Conservation (phyloP, 176 grass and related monocot species). For the barley (Hordeum vulgare) region DNA sequence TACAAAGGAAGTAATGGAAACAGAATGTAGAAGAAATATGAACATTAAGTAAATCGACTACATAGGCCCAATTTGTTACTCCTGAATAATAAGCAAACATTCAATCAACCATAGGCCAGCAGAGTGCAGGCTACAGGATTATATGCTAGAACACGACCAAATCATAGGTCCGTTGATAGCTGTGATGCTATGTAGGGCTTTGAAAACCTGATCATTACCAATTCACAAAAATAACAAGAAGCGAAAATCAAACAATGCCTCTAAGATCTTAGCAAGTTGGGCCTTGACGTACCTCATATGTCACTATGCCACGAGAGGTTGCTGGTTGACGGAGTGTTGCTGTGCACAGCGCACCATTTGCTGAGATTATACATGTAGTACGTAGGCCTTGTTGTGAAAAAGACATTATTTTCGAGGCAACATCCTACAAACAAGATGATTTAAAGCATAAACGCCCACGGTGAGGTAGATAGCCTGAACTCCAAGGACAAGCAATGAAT, state of each 20-base stretch:
- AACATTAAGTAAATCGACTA: not conserved
- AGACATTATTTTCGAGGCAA: too few species aligned
- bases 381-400: constrained; percentile 93
- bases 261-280: not conserved
- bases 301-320: constrained; percentile 89
- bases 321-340: constrained; percentile 93
- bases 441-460: constrained; percentile 8
- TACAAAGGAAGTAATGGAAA: not conserved
- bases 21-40: not conserved
- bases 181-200: not conserved
- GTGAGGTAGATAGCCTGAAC: not conserved
- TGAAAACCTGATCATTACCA: not conserved
- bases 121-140: not conserved
- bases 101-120: not conserved
- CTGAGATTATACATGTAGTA: constrained; percentile 95
- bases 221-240: not conserved
- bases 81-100: not conserved
- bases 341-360: constrained; percentile 76
- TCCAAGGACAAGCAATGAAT: not conserved
- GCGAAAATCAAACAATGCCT: not conserved
- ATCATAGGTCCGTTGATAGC: not conserved
- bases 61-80: not conserved
- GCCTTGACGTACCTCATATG: constrained; percentile 71
- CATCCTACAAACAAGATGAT: too few species aligned
- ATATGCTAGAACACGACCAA: not conserved